These are phyloP conservation scores for Grigorovia yakushimaensis DNA, from an alignment of 805 yeast species.

Conservation along the genomic window DNA sequence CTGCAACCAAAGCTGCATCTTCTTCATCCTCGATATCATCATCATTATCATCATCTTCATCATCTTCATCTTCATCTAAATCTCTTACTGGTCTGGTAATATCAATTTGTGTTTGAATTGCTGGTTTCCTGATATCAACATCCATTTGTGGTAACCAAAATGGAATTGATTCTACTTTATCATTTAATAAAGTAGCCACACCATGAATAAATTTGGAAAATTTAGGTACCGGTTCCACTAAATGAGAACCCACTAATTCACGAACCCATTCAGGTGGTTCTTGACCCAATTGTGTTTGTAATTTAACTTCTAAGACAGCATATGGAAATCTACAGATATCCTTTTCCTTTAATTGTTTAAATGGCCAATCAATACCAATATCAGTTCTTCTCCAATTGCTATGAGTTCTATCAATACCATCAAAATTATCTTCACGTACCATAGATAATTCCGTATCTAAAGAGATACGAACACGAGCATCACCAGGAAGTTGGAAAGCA, in stretches of 20 bases:
- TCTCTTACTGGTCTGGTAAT: constrained; percentile 25
- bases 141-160: constrained; percentile 98
- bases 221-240: constrained; percentile 97
- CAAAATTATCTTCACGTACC: constrained; percentile 97
- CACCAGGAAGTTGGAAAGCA: constrained; percentile 98
- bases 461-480: constrained; percentile 97
- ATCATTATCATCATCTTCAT: constrained; percentile 26
- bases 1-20: constrained; percentile 23
- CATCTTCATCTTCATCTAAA: constrained; percentile 14
- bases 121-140: constrained; percentile 87
- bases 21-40: constrained; percentile 31
- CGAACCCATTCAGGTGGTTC: constrained; percentile 98
- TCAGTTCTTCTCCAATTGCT: constrained; percentile 98
- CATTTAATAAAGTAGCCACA: constrained; percentile 82
- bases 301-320: constrained; percentile 93
- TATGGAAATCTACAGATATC: constrained; percentile 94
- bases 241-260: constrained; percentile 80
- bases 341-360: constrained; percentile 67
- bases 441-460: constrained; percentile 93
- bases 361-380: constrained; percentile 96
- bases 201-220: constrained; percentile 97
- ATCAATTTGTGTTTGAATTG: constrained; percentile 37
- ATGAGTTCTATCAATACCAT: constrained; percentile 80
- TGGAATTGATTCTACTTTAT: constrained; percentile 74
- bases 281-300: constrained; percentile 96